Evolutionary conservation across 768 basidiomycete genomes (phyloP).

Genomic region (Suillus bovinus): DNA sequence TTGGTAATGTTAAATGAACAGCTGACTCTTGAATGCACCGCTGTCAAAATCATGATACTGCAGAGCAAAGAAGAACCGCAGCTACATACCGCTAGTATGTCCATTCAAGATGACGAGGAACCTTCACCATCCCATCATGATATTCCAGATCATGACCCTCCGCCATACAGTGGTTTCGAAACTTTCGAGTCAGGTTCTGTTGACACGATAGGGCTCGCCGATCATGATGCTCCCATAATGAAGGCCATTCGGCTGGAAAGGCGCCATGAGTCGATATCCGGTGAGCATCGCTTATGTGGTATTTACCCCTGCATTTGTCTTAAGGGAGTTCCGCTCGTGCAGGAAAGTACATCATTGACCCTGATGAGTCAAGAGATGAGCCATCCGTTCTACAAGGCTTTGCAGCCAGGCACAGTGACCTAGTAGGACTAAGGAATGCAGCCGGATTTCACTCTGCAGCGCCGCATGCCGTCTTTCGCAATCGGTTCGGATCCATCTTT

Average conservation of each 20-base stretch:
- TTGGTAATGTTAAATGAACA: background rate
- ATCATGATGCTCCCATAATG: background rate
- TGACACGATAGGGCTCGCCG: background rate
- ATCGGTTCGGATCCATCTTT: conserved; percentile 40
- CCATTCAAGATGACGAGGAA: background rate
- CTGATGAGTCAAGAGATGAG: conserved; percentile 33
- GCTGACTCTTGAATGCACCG: background rate
- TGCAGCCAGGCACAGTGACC: conserved; percentile 17
- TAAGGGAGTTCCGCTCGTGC: background rate
- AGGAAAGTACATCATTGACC: conserved; percentile 47
- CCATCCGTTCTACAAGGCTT: background rate
- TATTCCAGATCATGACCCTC: background rate
- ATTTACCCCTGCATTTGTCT: background rate
- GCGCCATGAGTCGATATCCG: conserved; percentile 33
- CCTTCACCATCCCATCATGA: background rate
- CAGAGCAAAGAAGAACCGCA: background rate
- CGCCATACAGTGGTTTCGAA: background rate
- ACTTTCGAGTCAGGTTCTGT: no score
- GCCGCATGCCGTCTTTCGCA: conserved; percentile 38
- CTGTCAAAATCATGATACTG: background rate
- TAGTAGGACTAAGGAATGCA: conserved; percentile 25
- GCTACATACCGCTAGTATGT: background rate
- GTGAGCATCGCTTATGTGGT: conserved; percentile 17
- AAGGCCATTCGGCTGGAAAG: conserved; percentile 6
- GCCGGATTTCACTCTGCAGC: conserved; percentile 17